phyloP scores from a whole-genome alignment of 805 yeast genomes.

The Brettanomyces nanus region DNA sequence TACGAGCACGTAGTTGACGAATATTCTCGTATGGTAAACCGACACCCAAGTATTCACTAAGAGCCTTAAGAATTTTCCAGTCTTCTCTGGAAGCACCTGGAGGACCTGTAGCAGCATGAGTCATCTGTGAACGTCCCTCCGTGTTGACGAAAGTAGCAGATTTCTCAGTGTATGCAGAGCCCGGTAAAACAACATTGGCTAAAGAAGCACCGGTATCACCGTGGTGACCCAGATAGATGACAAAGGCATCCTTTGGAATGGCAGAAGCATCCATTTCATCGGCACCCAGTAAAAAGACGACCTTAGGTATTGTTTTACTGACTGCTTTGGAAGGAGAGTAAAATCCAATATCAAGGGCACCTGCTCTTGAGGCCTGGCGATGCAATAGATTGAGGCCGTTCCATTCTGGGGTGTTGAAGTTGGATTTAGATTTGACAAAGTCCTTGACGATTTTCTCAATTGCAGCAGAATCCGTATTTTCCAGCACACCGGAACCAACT shows the following conservation, averaged over 20 bases:
- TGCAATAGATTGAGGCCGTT: conserved; percentile 75
- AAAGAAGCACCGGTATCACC: conserved; percentile 84
- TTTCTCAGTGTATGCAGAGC: conserved; percentile 85
- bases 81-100: conserved; percentile 90
- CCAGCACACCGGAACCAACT: conserved; percentile 73
- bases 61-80: conserved; percentile 81
- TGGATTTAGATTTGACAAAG: conserved; percentile 46
- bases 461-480: conserved; percentile 55
- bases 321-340: conserved; percentile 40
- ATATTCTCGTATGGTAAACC: conserved; percentile 72
- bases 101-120: conserved; percentile 80
- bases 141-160: conserved; percentile 80
- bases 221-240: conserved; percentile 85
- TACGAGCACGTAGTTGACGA: conserved; percentile 57
- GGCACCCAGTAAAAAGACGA: conserved; percentile 75
- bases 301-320: conserved; percentile 50
- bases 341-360: conserved; percentile 82
- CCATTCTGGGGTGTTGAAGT: conserved; percentile 67
- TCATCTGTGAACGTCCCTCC: conserved; percentile 80
- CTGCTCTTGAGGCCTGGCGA: conserved; percentile 82
- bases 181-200: conserved; percentile 83
- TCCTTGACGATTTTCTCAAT: conserved; percentile 51
- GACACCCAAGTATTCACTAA: conserved; percentile 65
- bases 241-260: conserved; percentile 79
- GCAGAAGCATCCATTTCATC: conserved; percentile 66